Evolutionary conservation across 768 basidiomycete genomes (phyloP), one percentile per base, ranked within the genome.

Genomic region (Mycena kentingensis): DNA sequence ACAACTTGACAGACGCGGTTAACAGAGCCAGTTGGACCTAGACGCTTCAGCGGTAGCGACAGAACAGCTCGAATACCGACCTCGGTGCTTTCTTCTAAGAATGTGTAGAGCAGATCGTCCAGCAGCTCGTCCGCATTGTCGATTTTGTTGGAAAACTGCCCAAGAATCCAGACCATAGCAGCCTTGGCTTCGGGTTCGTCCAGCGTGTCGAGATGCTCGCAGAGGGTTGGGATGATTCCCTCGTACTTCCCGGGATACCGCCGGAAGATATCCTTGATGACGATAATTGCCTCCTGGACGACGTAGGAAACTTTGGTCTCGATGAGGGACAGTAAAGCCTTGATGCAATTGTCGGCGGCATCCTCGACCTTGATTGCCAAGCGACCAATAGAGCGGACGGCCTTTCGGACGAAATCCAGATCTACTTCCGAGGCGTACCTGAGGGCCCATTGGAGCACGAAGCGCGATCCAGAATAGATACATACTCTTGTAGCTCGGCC

Each of bases 351-450:
- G 69, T 98, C 93, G 26, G 96, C 86, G 11, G 93, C 90, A 12
- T 80, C 74, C 61, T 92, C 82, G 49, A 99, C 92, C 71, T 98
- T 98, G 80, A 98, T 98, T 15, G 97, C 95, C n/a, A 98, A 73
- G 19, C 96, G 87, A 7, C 97, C 97, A 57, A 99, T 96, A 3
- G 96, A 97, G 26, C 97, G 85, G 24, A 99, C 97, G 8, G 96
- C 90, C 72, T 98, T 98, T 38, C 97, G 86, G 27, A 98, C 95
- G 65, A 98, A 98, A 71, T 99, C 97, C 57, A 99, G 79, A 65
- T 99, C 97, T 15, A 98, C 95, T 69, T 99, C 97, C 0, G 95
- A 92, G 2, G 97, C 97, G 71, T 99, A 99, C 63, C 93, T 96
- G 54, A 11, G 39, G 26, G 25, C n/a, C 38, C 45, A 43, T 16